Conservation (phyloP, 2,329 filamentous ascomycete genomes). For the Exophiala aquamarina region DNA sequence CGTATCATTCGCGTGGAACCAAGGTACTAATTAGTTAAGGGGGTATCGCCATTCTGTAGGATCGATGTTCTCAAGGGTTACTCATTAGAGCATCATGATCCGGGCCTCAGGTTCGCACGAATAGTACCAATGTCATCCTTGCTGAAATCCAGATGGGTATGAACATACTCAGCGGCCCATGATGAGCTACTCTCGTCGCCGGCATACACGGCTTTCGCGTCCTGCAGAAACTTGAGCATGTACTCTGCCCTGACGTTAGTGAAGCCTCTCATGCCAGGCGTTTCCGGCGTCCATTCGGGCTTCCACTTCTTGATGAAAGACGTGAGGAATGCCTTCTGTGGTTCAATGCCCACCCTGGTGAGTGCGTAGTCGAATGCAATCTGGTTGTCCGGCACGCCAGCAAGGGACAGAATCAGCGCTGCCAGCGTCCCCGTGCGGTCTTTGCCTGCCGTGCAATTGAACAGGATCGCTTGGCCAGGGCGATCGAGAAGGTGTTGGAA, state of each 20-base stretch:
- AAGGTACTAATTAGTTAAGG: no score
- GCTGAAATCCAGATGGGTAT: background rate
- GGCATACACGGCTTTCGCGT: background rate
- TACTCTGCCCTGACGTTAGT: slow-evolving; percentile 3
- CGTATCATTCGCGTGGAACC: no score
- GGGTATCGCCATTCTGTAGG: no score
- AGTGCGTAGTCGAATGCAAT: slow-evolving; percentile 67
- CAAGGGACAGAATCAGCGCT: slow-evolving; percentile 63
- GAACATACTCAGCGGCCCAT: slow-evolving; percentile 1
- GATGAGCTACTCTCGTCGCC: background rate
- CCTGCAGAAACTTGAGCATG: slow-evolving; percentile 4
- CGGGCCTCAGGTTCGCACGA: slow-evolving; percentile 1
- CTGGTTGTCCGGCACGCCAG: slow-evolving; percentile 56
- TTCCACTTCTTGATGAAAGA: slow-evolving; percentile 2
- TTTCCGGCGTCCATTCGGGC: slow-evolving; percentile 5
- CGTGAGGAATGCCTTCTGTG: slow-evolving; percentile 1
- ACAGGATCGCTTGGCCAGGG: slow-evolving; percentile 52
- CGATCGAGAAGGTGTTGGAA: slow-evolving; percentile 56
- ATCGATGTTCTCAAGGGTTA: no score
- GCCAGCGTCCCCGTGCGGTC: slow-evolving; percentile 71
- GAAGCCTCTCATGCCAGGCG: slow-evolving; percentile 2
- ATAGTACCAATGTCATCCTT: slow-evolving; percentile 1
- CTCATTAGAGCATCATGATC: no score
- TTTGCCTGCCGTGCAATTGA: slow-evolving; percentile 76
- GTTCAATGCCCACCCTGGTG: slow-evolving; percentile 59